These are phyloP conservation scores for Trichoderma sp. DNA, from an alignment of 2,329 filamentous ascomycete species.

Conservation along the genomic window DNA sequence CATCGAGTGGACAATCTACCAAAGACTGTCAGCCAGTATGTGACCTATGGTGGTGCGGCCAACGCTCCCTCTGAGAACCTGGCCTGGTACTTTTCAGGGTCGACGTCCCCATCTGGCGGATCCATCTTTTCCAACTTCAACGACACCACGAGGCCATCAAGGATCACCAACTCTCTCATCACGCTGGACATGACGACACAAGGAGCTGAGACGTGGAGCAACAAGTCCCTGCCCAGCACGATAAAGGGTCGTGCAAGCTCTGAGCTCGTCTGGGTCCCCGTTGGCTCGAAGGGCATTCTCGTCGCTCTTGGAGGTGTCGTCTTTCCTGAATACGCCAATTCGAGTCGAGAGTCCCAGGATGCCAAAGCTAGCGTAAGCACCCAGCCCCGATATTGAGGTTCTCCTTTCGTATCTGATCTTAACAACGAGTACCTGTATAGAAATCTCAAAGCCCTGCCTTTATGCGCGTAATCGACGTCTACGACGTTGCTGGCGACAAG, in stretches of 20 bases:
- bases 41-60: conserved; percentile 65
- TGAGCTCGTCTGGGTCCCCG: conserved; percentile 75
- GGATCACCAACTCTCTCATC: conserved; percentile 60
- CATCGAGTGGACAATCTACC: conserved; percentile 44
- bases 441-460: conserved; percentile 69
- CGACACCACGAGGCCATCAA: conserved; percentile 43
- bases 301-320: conserved; percentile 76
- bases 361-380: conserved; percentile 41
- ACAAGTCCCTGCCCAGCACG: conserved; percentile 53
- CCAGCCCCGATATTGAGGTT: background rate
- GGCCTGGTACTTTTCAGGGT: conserved; percentile 71
- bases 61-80: conserved; percentile 70
- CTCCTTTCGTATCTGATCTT: background rate
- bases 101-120: conserved; percentile 54
- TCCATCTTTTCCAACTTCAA: conserved; percentile 49
- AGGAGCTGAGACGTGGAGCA: conserved; percentile 56
- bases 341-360: conserved; percentile 36
- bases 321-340: conserved; percentile 54
- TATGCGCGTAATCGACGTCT: conserved; percentile 72
- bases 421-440: conserved; percentile 39
- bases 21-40: conserved; percentile 57
- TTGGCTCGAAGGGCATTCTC: conserved; percentile 73
- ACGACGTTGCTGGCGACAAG: conserved; percentile 67
- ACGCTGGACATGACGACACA: conserved; percentile 61
- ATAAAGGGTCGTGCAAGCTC: conserved; percentile 62